These are phyloP conservation scores for Rhodosorus marinus DNA, from an alignment of 23 red algal genomes.

Conservation along the genomic window DNA sequence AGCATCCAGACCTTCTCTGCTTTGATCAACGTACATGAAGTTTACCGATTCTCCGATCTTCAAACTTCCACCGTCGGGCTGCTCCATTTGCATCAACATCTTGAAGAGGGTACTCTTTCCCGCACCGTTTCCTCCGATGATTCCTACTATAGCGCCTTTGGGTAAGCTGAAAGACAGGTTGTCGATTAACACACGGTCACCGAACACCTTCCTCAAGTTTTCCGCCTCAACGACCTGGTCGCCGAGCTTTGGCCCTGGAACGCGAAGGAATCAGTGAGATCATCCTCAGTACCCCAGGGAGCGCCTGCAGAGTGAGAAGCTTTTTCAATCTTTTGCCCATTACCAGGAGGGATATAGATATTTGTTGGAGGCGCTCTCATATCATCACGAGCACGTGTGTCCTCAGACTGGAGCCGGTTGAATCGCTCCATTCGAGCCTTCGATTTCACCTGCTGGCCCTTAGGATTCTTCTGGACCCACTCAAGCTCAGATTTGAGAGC, in stretches of 20 bases:
- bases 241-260: constrained; percentile 55
- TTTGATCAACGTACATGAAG: constrained; percentile 82
- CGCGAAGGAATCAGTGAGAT: no score
- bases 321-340: no score
- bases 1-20: constrained; percentile 25
- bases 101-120: constrained; percentile 62
- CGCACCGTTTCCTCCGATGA: constrained; percentile 58
- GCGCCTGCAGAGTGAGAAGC: no score
- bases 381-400: constrained; percentile 1
- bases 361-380: constrained; percentile 11
- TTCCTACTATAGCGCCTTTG: constrained; percentile 60
- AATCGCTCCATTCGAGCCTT: constrained; percentile 54
- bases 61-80: constrained; percentile 42
- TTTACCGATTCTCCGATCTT: constrained; percentile 62
- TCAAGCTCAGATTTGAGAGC: constrained; percentile 58
- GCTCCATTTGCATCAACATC: constrained; percentile 65
- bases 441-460: constrained; percentile 48
- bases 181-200: constrained; percentile 42
- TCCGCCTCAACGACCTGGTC: constrained; percentile 73
- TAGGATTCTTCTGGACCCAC: constrained; percentile 58
- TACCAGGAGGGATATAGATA: constrained; percentile 46
- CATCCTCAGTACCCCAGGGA: no score
- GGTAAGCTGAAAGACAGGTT: constrained; percentile 61
- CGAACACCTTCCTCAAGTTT: constrained; percentile 40
- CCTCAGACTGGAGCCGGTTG: constrained; percentile 35